phyloP scores from a whole-genome alignment of 75 land plant genomes.

The Sequoiadendron giganteum region DNA sequence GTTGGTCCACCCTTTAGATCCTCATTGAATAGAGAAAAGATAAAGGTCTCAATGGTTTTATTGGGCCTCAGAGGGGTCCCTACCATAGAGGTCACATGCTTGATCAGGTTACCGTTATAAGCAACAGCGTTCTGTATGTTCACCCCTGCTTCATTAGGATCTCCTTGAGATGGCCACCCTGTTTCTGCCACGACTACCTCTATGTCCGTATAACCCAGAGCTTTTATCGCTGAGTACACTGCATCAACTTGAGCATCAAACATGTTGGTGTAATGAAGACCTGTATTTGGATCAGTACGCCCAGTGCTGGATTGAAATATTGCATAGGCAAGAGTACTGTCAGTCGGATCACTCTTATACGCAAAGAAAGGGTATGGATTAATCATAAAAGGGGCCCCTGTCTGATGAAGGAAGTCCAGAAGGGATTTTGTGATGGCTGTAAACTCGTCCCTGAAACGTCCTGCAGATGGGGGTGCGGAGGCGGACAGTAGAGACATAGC shows the following conservation, averaged over 20 bases:
- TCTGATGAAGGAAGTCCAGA: conserved; percentile 54
- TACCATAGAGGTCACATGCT: conserved; percentile 52
- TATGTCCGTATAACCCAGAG: conserved; percentile 57
- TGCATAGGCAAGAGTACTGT: conserved; percentile 73
- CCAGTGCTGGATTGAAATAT: conserved; percentile 55
- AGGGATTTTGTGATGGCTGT: conserved; percentile 53
- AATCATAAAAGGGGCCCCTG: conserved; percentile 64
- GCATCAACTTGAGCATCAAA: conserved; percentile 91
- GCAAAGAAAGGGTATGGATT: conserved; percentile 86
- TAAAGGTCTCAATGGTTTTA: conserved; percentile 41
- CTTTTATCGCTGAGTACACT: conserved; percentile 74
- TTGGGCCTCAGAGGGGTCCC: conserved; percentile 82
- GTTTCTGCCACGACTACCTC: conserved; percentile 81
- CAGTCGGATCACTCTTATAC: conserved; percentile 51
- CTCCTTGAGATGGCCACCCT: conserved; percentile 88
- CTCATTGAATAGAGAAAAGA: conserved; percentile 88
- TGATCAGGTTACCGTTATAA: conserved; percentile 66
- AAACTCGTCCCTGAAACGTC: conserved; percentile 38
- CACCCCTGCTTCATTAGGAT: conserved; percentile 53
- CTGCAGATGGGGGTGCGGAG: conserved; percentile 78
- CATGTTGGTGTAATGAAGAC: conserved; percentile 76
- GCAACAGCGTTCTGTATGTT: conserved; percentile 55
- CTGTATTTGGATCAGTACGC: conserved; percentile 50
- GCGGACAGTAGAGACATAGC: conserved; percentile 59
- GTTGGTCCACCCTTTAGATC: conserved; percentile 68